Conservation (phyloP, 73 alveolate species). For the Effrenium voratum region DNA sequence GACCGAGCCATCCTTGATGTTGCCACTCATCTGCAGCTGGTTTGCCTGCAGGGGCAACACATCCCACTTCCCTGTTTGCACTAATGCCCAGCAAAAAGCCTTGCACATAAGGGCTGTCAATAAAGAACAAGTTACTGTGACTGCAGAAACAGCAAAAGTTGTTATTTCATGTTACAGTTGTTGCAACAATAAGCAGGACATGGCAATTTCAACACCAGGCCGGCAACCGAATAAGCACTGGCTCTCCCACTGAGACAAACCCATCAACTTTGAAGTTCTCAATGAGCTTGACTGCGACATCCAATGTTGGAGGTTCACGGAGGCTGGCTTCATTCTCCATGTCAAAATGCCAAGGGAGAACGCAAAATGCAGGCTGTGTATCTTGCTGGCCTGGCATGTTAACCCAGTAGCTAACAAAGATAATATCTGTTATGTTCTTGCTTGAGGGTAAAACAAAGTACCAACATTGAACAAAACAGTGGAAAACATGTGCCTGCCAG, state of each 20-base stretch:
- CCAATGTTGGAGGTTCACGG: constrained; percentile 18
- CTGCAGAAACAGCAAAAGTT: no score
- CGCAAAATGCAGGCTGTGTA: neutral
- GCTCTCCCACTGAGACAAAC: neutral
- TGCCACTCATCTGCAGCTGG: no score
- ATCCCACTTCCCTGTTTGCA: no score
- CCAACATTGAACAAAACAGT: neutral
- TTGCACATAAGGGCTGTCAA: no score
- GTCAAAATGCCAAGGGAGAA: neutral
- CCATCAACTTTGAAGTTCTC: neutral
- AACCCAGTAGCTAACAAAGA: neutral
- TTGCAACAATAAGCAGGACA: no score
- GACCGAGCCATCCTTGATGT: no score
- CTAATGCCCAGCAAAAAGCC: no score
- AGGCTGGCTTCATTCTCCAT: neutral
- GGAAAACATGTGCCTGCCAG: neutral
- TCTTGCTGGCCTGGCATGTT: neutral
- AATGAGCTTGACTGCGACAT: neutral
- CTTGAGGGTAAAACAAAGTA: neutral
- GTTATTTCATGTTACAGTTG: no score
- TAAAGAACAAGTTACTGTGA: no score
- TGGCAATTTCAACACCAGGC: no score
- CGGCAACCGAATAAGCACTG: neutral
- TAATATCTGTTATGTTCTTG: neutral
- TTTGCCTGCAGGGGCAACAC: no score